Percentiles rank a stretch among this genome's conserved stretches.
Conservation (phyloP, 345 rosid species). For the rapeseed (Brassica napus) region DNA sequence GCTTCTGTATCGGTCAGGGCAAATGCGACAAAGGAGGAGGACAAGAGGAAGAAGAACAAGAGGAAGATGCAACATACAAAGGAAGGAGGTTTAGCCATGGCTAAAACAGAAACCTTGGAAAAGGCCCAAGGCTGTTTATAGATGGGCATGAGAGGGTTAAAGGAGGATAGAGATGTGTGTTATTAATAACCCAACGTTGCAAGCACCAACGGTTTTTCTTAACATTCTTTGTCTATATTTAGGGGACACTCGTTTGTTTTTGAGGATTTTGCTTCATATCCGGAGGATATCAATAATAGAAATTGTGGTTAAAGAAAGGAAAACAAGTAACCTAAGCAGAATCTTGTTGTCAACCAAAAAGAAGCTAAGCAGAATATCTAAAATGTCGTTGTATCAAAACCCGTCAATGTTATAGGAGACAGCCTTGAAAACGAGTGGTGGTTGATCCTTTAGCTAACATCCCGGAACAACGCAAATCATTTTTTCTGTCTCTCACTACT, state of each 20-base stretch:
- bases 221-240: slow-evolving; percentile 32
- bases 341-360: neutral
- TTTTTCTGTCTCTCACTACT: slow-evolving; percentile 8
- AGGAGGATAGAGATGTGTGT: slow-evolving; percentile 24
- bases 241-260: slow-evolving; percentile 13
- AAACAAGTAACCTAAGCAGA: slow-evolving; percentile 20
- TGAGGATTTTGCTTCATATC: slow-evolving; percentile 29
- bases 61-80: slow-evolving; percentile 52
- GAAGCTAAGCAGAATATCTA: slow-evolving; percentile 14
- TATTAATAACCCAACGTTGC: slow-evolving; percentile 35
- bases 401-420: slow-evolving; percentile 34
- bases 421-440: slow-evolving; percentile 22
- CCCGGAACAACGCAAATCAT: slow-evolving; percentile 23
- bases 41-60: slow-evolving; percentile 37
- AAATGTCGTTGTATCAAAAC: slow-evolving; percentile 8
- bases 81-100: slow-evolving; percentile 54
- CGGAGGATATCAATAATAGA: slow-evolving; percentile 35
- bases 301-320: neutral
- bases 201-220: slow-evolving; percentile 26
- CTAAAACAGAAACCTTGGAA: slow-evolving; percentile 53
- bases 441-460: slow-evolving; percentile 19
- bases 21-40: slow-evolving; percentile 34
- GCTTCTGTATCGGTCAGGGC: slow-evolving; percentile 61
- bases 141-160: slow-evolving; percentile 37
- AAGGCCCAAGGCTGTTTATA: slow-evolving; percentile 73